phyloP scores from a whole-genome alignment of 192 early-diverging fungal species.

The Rhizophagus sp. region DNA sequence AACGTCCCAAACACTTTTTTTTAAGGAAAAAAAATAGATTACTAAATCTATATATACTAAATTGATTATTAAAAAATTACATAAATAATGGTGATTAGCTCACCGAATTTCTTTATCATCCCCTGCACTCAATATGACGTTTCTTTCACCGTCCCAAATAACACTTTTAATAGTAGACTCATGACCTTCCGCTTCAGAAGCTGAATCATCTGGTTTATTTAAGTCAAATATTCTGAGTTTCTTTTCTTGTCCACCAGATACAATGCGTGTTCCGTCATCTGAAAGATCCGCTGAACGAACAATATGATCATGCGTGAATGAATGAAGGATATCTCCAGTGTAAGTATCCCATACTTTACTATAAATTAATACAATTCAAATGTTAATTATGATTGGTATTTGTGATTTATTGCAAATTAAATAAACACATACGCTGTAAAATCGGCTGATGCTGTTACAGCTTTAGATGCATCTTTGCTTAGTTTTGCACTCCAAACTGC shows the following conservation, averaged over 20 bases:
- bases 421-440: slow-evolving; percentile 71
- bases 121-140: slow-evolving; percentile 61
- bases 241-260: slow-evolving; percentile 86
- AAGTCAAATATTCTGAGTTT: slow-evolving; percentile 81
- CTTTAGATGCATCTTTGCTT: slow-evolving; percentile 70
- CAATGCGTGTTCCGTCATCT: slow-evolving; percentile 66
- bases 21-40: not conserved
- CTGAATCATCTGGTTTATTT: slow-evolving; percentile 47
- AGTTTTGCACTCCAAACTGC: slow-evolving; percentile 89
- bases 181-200: slow-evolving; percentile 52
- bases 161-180: slow-evolving; percentile 62
- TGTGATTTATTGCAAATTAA: not conserved
- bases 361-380: slow-evolving; percentile 20
- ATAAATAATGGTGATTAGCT: not conserved
- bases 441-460: slow-evolving; percentile 92
- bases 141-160: slow-evolving; percentile 59
- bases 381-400: not conserved
- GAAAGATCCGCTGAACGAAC: slow-evolving; percentile 83
- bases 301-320: slow-evolving; percentile 79
- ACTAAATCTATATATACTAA: not conserved
- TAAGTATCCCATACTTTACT: slow-evolving; percentile 88
- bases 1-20: slow-evolving; percentile 67
- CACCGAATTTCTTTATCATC: slow-evolving; percentile 58
- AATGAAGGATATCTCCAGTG: slow-evolving; percentile 67
- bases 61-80: not conserved